phyloP scores from a whole-genome alignment of 495 filamentous ascomycete species.

The Aspergillus sparsus region DNA sequence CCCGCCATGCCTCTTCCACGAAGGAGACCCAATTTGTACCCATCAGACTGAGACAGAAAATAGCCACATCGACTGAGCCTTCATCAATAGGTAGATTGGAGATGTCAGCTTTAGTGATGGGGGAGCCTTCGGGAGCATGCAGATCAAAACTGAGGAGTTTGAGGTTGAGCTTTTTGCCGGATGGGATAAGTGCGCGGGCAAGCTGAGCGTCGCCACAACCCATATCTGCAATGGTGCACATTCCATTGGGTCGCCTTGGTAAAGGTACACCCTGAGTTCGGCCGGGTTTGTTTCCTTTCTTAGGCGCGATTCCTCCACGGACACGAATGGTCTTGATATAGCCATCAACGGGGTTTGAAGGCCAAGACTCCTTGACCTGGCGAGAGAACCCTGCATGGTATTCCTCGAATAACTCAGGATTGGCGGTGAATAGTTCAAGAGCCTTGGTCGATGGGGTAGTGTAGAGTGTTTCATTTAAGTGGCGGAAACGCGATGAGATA shows the following conservation, averaged over 20 bases:
- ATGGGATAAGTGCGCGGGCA: conserved; percentile 58
- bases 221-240: conserved; percentile 80
- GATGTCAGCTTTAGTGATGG: conserved; percentile 87
- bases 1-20: conserved; percentile 88
- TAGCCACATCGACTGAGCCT: conserved; percentile 73
- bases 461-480: conserved; percentile 95
- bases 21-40: conserved; percentile 97
- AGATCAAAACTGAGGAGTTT: conserved; percentile 68
- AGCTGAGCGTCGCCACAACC: conserved; percentile 81
- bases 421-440: conserved; percentile 71
- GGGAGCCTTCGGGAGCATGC: conserved; percentile 56
- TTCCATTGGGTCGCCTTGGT: conserved; percentile 54
- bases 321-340: conserved; percentile 69
- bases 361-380: conserved; percentile 88
- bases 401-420: conserved; percentile 87
- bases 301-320: conserved; percentile 51
- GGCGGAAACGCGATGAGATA: conserved; percentile 90
- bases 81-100: conserved; percentile 74
- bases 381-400: conserved; percentile 94
- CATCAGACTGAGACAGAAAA: conserved; percentile 97
- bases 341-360: conserved; percentile 86
- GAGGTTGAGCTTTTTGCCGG: conserved; percentile 62
- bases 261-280: conserved; percentile 37
- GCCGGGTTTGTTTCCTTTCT: conserved; percentile 37
- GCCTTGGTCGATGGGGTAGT: conserved; percentile 82